Evolutionary conservation across 495 filamentous ascomycete genomes (phyloP).

Genomic region (Tuber magnatum): DNA sequence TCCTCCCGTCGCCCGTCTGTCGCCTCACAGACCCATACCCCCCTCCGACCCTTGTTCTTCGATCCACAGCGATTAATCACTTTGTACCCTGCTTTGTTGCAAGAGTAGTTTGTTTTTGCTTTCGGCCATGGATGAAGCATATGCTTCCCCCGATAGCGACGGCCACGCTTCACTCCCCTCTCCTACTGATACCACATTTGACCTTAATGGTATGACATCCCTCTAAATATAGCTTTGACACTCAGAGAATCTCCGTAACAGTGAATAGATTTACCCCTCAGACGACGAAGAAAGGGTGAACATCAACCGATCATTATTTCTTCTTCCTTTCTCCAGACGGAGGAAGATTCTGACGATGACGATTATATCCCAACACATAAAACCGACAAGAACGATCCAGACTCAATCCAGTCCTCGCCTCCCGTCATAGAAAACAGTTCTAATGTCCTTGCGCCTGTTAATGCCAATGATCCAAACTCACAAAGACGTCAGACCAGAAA

Average conservation of each 20-base stretch:
- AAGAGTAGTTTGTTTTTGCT: conserved; percentile 11
- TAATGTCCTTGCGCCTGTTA: conserved; percentile 17
- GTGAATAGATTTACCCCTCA: conserved; percentile 21
- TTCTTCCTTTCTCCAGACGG: conserved; percentile 23
- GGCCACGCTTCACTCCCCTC: conserved; percentile 39
- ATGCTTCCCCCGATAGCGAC: conserved; percentile 40
- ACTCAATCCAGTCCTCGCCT: conserved; percentile 15
- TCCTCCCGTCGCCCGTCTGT: neutral
- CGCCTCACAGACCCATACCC: neutral
- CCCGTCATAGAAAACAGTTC: conserved; percentile 8
- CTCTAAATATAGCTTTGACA: neutral
- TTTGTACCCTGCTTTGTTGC: neutral
- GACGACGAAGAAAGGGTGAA: conserved; percentile 15
- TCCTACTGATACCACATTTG: conserved; percentile 38
- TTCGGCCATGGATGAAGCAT: conserved; percentile 36
- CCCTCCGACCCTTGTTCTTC: neutral
- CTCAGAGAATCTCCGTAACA: neutral
- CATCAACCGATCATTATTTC: conserved; percentile 10
- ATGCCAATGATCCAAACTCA: conserved; percentile 19
- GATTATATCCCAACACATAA: conserved; percentile 20
- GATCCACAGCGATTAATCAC: neutral
- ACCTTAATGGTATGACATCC: conserved; percentile 28
- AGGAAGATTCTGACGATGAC: conserved; percentile 13
- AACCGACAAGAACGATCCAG: conserved; percentile 14
- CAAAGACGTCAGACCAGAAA: neutral